Evolutionary conservation across 2,329 filamentous ascomycete genomes (phyloP), one percentile per base, ranked within the genome.

Genomic region (Ustulina deusta): DNA sequence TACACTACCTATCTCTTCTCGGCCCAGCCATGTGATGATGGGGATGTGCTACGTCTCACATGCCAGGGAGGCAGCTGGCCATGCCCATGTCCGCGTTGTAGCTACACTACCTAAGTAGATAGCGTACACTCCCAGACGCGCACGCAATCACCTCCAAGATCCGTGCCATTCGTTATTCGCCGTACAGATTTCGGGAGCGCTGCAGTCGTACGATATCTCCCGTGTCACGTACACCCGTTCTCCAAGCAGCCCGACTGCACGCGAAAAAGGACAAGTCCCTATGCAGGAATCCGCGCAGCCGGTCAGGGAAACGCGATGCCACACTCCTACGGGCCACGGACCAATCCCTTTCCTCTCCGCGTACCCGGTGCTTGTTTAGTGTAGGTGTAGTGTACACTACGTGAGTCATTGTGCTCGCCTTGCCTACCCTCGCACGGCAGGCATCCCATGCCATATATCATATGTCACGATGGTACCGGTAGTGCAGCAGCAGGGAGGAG

Each of bases 251-350:
- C 48, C 48, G 48, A 51, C 27, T 51, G 15, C 27, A 13, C 27
- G 15, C 46, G 48, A 32, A 32, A 42, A 11, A 20, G 10, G 36
- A 29, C 17, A 42, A 36, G 36, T 44, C 25, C 32, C 5, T 51
- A 36, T 66, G 63, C 63, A 52, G 36, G 36, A 52, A 27, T 46
- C 63, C 63, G 57, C 36, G 32, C 46, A 7, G 25, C 4, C 5
- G 10, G n/a, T 27, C 38, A 42, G 36, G 20, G 4, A 42, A 56
- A 17, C 6, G 22, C 54, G 56, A 55, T 22, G 20, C 54, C n/a
- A 52, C 44, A 34, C 46, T 9, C 20, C 3, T 15, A 34, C 32
- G 20, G 36, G 46, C n/a, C 27, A 34, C 22, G 27, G 25, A 52
- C 51, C 42, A 65, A 61, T 62, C 38, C 49, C 27, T 55, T 25